Conservation (phyloP, 768 basidiomycete genomes). For the Lactarius pseudohatsudake region DNA sequence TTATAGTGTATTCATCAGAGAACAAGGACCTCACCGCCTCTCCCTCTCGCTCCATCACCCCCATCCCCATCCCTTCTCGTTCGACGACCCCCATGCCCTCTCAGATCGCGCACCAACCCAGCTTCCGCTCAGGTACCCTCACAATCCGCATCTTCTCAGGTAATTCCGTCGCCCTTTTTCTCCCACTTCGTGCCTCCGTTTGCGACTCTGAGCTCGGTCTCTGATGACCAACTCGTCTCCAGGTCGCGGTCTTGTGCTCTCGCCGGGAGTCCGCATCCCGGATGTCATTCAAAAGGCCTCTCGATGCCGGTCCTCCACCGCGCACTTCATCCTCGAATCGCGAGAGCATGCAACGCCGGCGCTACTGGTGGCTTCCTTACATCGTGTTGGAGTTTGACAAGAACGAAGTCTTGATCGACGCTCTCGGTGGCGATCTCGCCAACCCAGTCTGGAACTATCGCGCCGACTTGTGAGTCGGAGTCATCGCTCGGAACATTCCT, state of each 20-base stretch:
- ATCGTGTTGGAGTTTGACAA: conserved; percentile 98
- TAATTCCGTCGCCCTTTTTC: conserved; percentile 37
- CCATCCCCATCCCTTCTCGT: conserved; percentile 63
- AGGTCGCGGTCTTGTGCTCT: conserved; percentile 81
- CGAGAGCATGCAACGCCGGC: conserved; percentile 89
- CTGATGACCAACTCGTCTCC: conserved; percentile 1
- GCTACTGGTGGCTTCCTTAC: conserved; percentile 94
- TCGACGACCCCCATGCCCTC: conserved; percentile 69
- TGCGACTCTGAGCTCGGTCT: background rate
- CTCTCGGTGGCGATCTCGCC: conserved; percentile 88
- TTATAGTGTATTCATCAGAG: conserved; percentile 42
- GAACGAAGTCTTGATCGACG: conserved; percentile 96
- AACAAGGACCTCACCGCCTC: conserved; percentile 60
- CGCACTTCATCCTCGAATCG: conserved; percentile 62
- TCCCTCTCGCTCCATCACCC: conserved; percentile 75
- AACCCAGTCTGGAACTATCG: conserved; percentile 95
- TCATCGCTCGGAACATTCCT: conserved; percentile 13
- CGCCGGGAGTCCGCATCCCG: conserved; percentile 77
- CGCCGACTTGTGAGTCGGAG: conserved; percentile 79
- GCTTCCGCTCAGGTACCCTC: conserved; percentile 86
- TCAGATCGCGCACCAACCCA: conserved; percentile 34
- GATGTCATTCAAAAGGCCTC: conserved; percentile 81
- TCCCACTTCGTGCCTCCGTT: conserved; percentile 1
- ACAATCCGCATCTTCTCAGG: conserved; percentile 96
- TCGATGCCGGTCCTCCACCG: conserved; percentile 57